Evolutionary conservation across 495 filamentous ascomycete species (phyloP), one percentile per base, ranked within the genome.

Genomic region (Aspergillus sclerotioniger): DNA sequence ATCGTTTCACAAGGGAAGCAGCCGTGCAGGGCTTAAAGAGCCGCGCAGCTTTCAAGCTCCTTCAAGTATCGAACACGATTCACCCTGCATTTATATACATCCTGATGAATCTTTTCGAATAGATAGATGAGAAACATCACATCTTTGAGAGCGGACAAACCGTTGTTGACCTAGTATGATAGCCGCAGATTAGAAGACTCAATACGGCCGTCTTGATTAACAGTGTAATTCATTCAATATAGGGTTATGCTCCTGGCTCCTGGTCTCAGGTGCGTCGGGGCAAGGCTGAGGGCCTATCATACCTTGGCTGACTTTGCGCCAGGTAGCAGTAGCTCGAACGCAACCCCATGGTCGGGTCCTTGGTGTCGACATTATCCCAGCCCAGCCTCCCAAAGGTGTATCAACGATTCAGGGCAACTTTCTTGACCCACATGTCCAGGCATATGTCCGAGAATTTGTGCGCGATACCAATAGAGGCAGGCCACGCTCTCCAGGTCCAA

Each of bases 341-440:
- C 73, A 80, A 53, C 93, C 94, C 0, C 69, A 80, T 44, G 93
- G 94, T 0, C 82, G 87, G 20, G 84, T 98, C 12, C 68, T 98
- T 16, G 94, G 94, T 8, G 90, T 98, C 63, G 94, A 98, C 66
- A 82, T 98, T 21, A 90, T 98, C 47, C 94, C 95, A 15, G 89
- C 92, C 0, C 86, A 90, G 70, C 94, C 95, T 15, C 92, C 93
- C 0, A 85, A 80, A 66, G 94, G 95, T 2, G 90, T 93, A 0
- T 93, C 89, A 17, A 90, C 92, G 4, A 90, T 98, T 19, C 94
- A 98, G 70, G 94, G 94, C 16, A 89, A 98, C 63, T 98, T 98
- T 63, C 78, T 96, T 17, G 82, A 81, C 1, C 79, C 79, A 3
- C 72, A 67, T 6, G 84, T 97, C 16, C 90, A 91, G 68, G 80